Base-by-base conservation (phyloP, 2,329 filamentous ascomycete species). In the Xylariaceae sp. region DNA sequence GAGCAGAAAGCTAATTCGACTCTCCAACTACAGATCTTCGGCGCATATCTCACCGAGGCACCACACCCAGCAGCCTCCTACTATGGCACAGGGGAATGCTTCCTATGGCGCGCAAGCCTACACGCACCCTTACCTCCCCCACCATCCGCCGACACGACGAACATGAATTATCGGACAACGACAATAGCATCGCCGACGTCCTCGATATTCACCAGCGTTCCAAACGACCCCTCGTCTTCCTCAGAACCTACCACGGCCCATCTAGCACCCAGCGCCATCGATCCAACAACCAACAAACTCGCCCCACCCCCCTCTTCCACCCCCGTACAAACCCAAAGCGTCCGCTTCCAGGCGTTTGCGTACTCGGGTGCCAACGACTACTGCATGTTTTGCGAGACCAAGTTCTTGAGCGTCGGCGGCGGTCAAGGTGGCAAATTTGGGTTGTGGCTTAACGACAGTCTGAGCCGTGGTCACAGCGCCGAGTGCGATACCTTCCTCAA, bases 301-400 rank as follows among this genome's bases (percentile, higher is more conserved):
- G 26, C 43, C 2, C 19, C 55, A 39, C 37, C 62, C n/a, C 64
- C 47, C 6, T 41, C 43, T 6, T 28, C 68, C 57, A 3, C 61
- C 16, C 67, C 82, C 1, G 82, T 80, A 23, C 86, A 60, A 23
- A 16, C 87, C 4, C 90, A 94, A 60, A 83, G 87, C 23, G 91
- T 98, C 65, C 87, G 95, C 17, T 99, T 99, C 82, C 97, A 96
- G 76, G 94, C 94, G 0, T 99, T 98, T 68, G 93, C 94, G 0
- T 98, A 97, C 71, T 96, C 90, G 54, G 95, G 95, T 4, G 85
- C 96, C 36, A 98, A 99, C 73, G 95, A 98, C 74, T 99, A 96
- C 73, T 92, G 94, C 79, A 95, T 98, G 65, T 90, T 96, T 69
- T 98, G 94, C 75, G 92, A 98, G 75, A 81, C 86, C 3, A 85